Conservation (phyloP, 1,284 basidiomycete genomes). For the Rhizoctonia solani region DNA sequence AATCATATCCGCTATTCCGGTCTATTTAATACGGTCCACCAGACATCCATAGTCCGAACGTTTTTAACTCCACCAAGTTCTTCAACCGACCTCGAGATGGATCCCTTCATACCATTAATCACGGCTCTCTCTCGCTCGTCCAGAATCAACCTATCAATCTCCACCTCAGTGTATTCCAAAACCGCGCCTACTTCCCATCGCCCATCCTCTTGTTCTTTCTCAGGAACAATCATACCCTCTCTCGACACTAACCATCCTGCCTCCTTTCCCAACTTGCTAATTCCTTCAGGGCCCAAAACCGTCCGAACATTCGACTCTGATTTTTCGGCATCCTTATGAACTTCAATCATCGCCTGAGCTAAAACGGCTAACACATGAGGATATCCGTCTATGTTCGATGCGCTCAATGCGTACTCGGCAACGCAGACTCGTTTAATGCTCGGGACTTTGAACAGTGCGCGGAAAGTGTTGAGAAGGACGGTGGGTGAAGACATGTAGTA, state of each 20-base stretch:
- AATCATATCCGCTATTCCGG: too few species aligned
- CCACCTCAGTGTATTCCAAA: conserved; percentile 33
- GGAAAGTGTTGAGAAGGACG: conserved; percentile 46
- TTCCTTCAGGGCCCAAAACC: conserved; percentile 46
- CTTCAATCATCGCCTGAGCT: conserved; percentile 49
- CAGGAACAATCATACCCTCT: conserved; percentile 44
- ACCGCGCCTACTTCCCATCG: conserved; percentile 47
- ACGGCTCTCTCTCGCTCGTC: conserved; percentile 44
- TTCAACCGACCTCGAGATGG: conserved; percentile 39
- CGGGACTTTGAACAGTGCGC: conserved; percentile 42
- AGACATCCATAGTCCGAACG: conserved; percentile 47
- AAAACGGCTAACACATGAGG: conserved; percentile 51
- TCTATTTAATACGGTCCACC: conserved; percentile 40
- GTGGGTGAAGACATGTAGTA: conserved; percentile 52
- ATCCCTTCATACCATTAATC: conserved; percentile 44
- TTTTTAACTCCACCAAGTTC: conserved; percentile 38
- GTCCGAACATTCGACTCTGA: conserved; percentile 50
- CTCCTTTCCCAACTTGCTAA: conserved; percentile 44
- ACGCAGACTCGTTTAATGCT: conserved; percentile 45
- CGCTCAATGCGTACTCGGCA: conserved; percentile 49
- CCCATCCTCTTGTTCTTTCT: conserved; percentile 47
- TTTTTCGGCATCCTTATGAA: conserved; percentile 43
- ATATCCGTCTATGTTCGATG: conserved; percentile 41
- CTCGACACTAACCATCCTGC: conserved; percentile 43
- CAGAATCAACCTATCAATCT: conserved; percentile 41